Percentiles rank a stretch among this genome's conserved stretches.
Conservation (phyloP, 1,139 yeast species). For the Williopsis jadinii region DNA sequence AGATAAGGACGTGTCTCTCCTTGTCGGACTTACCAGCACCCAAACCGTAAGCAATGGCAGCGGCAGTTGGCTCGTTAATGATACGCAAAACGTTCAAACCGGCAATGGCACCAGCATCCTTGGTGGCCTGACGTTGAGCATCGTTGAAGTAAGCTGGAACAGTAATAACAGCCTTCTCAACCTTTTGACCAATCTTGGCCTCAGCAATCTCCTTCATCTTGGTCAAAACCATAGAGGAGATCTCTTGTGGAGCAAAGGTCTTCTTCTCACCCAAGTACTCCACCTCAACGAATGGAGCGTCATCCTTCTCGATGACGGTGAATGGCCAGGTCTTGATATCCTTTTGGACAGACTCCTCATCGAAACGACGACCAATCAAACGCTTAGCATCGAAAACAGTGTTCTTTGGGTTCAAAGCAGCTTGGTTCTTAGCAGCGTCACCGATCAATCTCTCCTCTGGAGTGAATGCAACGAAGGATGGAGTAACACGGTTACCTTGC, state of each 20-base stretch:
- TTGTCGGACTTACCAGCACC: constrained; percentile 87
- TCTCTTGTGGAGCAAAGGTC: constrained; percentile 94
- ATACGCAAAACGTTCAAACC: constrained; percentile 95
- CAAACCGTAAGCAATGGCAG: constrained; percentile 97
- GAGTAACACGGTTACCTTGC: constrained; percentile 99
- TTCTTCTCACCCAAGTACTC: constrained; percentile 89
- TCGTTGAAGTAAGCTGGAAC: constrained; percentile 98
- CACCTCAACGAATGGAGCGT: constrained; percentile 89
- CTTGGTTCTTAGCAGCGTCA: constrained; percentile 99
- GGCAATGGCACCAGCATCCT: constrained; percentile 97
- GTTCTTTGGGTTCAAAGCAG: constrained; percentile 94
- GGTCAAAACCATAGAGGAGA: constrained; percentile 91
- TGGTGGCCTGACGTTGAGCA: constrained; percentile 97
- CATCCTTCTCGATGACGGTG: constrained; percentile 80
- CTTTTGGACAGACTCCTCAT: constrained; percentile 86
- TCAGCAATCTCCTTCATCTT: constrained; percentile 98
- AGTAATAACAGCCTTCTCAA: constrained; percentile 91
- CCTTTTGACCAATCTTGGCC: constrained; percentile 89
- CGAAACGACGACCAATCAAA: constrained; percentile 92
- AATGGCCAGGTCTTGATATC: constrained; percentile 97
- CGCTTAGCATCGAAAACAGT: constrained; percentile 98
- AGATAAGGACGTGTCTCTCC: constrained; percentile 86
- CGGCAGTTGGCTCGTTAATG: constrained; percentile 97
- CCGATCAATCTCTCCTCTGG: constrained; percentile 95
- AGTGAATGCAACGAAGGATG: constrained; percentile 97